Conservation (phyloP, 441 rosid genomes). For the Kokia cookei region DNA sequence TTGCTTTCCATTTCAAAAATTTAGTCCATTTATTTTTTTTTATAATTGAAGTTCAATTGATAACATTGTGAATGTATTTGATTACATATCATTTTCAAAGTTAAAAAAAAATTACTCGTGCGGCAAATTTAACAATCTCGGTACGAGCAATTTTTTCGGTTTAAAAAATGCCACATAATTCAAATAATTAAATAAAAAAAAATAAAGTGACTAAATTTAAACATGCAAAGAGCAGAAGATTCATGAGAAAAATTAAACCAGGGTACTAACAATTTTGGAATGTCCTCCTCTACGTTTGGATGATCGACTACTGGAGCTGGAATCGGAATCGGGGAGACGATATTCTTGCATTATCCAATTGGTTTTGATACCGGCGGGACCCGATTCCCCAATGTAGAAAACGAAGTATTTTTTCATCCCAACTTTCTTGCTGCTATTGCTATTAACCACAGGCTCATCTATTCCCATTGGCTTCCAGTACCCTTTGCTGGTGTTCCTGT, state of each 20-base stretch:
- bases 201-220: not conserved
- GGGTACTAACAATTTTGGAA: slow-evolving; percentile 33
- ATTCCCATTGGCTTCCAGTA: slow-evolving; percentile 64
- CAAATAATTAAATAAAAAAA: not conserved
- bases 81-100: too few species aligned
- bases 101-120: too few species aligned
- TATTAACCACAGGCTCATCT: slow-evolving; percentile 56
- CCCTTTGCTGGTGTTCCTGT: slow-evolving; percentile 58
- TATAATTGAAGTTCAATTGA: too few species aligned
- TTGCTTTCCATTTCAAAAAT: too few species aligned
- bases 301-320: slow-evolving; percentile 28
- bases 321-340: slow-evolving; percentile 38
- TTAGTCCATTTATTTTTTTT: too few species aligned
- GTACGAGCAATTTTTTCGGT: not conserved
- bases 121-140: too few species aligned
- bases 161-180: not conserved
- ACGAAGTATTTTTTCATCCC: slow-evolving; percentile 58
- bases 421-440: slow-evolving; percentile 31
- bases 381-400: slow-evolving; percentile 49
- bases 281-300: slow-evolving; percentile 33
- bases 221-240: not conserved
- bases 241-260: not conserved
- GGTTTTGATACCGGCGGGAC: slow-evolving; percentile 40
- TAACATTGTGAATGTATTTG: too few species aligned
- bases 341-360: slow-evolving; percentile 87